phyloP scores from a whole-genome alignment of 306 rosid genomes.

The Amphicarpaea edgeworthii region DNA sequence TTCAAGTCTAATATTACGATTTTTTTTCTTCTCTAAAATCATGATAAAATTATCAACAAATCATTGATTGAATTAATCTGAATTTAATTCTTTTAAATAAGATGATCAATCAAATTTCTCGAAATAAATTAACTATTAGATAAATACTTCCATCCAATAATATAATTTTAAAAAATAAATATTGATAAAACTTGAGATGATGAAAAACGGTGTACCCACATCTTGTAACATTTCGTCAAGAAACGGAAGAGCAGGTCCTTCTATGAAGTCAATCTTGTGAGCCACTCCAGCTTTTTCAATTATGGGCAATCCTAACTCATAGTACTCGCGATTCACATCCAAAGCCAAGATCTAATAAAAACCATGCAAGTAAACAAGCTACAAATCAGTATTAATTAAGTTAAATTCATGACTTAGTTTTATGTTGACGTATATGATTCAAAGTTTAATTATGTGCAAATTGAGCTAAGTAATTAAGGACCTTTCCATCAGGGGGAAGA shows the following conservation, averaged over 20 bases:
- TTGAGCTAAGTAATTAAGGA: conserved; percentile 32
- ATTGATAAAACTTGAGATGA: not conserved
- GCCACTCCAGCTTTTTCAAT: conserved; percentile 81
- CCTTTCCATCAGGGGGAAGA: conserved; percentile 86
- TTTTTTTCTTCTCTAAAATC: too few species aligned
- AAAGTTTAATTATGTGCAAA: not conserved
- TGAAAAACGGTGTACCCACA: conserved; percentile 39
- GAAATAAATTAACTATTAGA: too few species aligned
- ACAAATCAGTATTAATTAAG: not conserved
- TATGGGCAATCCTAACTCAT: conserved; percentile 74
- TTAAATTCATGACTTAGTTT: not conserved
- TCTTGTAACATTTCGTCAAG: conserved; percentile 72
- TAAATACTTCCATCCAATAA: too few species aligned
- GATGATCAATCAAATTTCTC: too few species aligned
- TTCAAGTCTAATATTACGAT: not conserved
- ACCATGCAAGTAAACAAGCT: not conserved
- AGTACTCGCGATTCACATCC: conserved; percentile 82
- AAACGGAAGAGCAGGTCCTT: conserved; percentile 86
- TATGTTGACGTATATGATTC: not conserved
- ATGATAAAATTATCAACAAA: not conserved
- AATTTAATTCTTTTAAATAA: too few species aligned
- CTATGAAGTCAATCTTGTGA: conserved; percentile 85
- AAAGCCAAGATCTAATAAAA: conserved; percentile 74
- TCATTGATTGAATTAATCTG: too few species aligned
- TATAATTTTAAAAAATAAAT: too few species aligned